Base-by-base conservation (phyloP, 225 moss, liverwort and hornwort genomes). In the Anthoceros angustus region DNA sequence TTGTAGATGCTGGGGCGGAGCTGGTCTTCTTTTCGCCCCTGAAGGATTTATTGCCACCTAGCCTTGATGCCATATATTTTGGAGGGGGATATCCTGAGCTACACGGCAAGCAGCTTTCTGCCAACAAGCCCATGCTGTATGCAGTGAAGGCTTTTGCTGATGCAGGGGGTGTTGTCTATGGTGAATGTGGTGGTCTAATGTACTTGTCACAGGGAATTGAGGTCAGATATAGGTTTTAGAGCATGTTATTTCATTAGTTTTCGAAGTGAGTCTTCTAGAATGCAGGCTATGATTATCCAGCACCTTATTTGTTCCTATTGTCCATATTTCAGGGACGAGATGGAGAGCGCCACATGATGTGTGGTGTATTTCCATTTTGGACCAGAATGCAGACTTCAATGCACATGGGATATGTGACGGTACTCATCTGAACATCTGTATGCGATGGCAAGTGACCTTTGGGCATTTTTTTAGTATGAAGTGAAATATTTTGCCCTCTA, bases 121-220 rank as follows among this genome's bases (percentile, higher is more conserved):
- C 75, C 67, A 86, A 86, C 63, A 86, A 83, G 67, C 65, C 78
- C 64, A 42, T 86, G 75, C 69, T 86, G 62, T 86, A 86, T 74
- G 83, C 80, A 73, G 73, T 86, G n/a, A 80, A 80, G 64, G 83
- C 86, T 63, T 86, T 86, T 77, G 83, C 86, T 63, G 74, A 83
- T 72, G 83, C 83, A 6, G 83, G 86, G 20, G 86, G 86, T 60
- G 77, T 86, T 41, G 79, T 86, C 39, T 83, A 80, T 70, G 83
- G 80, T 70, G 83, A 86, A 74, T 81, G 83, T 71, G 83, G 86
- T 74, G 86, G 86, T 40, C 79, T 86, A 39, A 86, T 83, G 86
- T 86, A 86, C 68, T 67, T 86, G 72, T 80, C 83, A 11, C 86
- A 86, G 68, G 83, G 83, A 70, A 83, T 86, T 65, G 86, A 86